Base-by-base conservation (phyloP, 768 basidiomycete genomes). In the Tylopilus subfusipes region DNA sequence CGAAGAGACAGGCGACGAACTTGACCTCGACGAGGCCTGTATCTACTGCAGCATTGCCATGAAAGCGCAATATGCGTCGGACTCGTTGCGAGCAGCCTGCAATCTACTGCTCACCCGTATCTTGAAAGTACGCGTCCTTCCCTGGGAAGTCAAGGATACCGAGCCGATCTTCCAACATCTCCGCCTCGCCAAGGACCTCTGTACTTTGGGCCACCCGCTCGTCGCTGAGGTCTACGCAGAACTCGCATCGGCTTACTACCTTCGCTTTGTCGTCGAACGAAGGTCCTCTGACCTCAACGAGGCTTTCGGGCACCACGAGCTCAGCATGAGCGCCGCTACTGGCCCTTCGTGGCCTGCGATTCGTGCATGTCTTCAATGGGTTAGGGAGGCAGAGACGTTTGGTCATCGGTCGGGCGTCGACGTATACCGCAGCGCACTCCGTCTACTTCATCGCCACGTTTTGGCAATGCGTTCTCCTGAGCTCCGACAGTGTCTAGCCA, bases 321-420 rank as follows among this genome's bases (percentile, higher is more conserved):
- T 62, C 22, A 63, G 68, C 33, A 50, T 62, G 52, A 53, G 44
- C 49, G 54, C 59, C 24, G 38, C 52, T 12, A 18, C 47, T 18
- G 55, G 64, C 2, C 48, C 57, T 11, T 58, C 59, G 43, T 59
- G 53, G 54, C 55, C 63, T 12, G 58, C 58, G 2, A 53, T 68
- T 30, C 55, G 55, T 13, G 50, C 58, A 5, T 67, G 63, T 11
- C 43, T 68, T 22, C 64, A 59, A 16, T 69, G 64, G 59, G 50
- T 65, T 2, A 53, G 44, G 31, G 56, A 64, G 13, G 61, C 57
- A 5, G 68, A 70, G 48, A 34, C 38, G 18, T 51, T 61, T 18
- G 50, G 48, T 13, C 69, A 68, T 44, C 52, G 52, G 3, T 70
- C 67, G 8, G 71, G 66, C 6, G 44, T 72, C 18, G 69, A 69